Evolutionary conservation across 2,329 filamentous ascomycete species (phyloP).

Genomic region (Stagonosporopsis vannaccii): DNA sequence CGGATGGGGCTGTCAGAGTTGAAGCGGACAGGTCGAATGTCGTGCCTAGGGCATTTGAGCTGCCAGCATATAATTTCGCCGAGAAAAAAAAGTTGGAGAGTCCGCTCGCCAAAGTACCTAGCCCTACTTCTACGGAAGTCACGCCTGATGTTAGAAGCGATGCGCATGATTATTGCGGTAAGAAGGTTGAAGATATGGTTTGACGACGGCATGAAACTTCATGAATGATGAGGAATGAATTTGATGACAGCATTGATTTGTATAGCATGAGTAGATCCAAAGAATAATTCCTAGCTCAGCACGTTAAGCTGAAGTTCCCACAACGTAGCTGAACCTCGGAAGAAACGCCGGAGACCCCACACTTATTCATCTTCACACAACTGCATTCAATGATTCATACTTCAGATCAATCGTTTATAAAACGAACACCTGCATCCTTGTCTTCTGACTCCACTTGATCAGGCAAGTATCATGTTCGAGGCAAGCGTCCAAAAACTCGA

Average conservation of each 20-base stretch:
- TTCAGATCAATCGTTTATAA: not conserved
- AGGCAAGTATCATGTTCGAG: not conserved
- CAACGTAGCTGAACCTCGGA: not conserved
- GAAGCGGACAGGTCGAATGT: conserved; percentile 21
- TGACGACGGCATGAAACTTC: not conserved
- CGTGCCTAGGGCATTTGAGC: conserved; percentile 14
- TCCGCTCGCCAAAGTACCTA: not conserved
- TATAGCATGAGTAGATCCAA: not conserved
- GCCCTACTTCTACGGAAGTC: not conserved
- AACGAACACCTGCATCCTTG: not conserved
- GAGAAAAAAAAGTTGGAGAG: conserved; percentile 9
- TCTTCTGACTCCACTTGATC: too few species aligned
- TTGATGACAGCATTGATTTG: not conserved
- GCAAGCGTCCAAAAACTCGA: not conserved
- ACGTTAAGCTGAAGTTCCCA: not conserved
- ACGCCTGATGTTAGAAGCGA: not conserved
- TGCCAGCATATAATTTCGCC: conserved; percentile 21
- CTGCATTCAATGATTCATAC: not conserved
- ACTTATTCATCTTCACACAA: not conserved
- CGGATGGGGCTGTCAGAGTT: conserved; percentile 8
- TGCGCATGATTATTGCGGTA: not conserved
- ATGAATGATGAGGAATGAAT: not conserved
- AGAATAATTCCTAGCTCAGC: not conserved
- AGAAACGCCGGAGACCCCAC: not conserved
- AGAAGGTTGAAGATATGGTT: not conserved